Conservation (phyloP, 805 yeast genomes). For the Candida wancherniae region DNA sequence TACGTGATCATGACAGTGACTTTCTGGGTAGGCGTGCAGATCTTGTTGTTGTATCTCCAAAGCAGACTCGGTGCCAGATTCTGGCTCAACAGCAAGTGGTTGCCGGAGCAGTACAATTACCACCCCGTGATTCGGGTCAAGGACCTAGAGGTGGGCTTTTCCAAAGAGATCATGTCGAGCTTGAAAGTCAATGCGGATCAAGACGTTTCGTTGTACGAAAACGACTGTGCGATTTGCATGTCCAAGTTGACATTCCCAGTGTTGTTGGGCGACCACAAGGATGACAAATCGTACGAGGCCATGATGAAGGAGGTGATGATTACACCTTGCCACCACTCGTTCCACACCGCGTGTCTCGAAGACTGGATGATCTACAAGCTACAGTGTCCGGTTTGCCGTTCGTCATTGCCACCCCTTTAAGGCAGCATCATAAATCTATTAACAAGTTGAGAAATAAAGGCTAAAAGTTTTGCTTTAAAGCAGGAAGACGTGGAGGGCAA, state of each 20-base stretch:
- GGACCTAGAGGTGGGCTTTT: constrained; percentile 56
- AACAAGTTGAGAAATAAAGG: too few species aligned
- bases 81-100: constrained; percentile 67
- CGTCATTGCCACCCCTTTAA: constrained; percentile 70
- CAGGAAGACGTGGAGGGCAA: too few species aligned
- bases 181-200: constrained; percentile 25
- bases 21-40: constrained; percentile 59
- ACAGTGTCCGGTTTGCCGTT: constrained; percentile 92
- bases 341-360: constrained; percentile 85
- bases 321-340: constrained; percentile 88
- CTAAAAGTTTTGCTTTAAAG: too few species aligned
- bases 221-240: constrained; percentile 92
- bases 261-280: constrained; percentile 4
- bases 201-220: constrained; percentile 37
- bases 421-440: too few species aligned
- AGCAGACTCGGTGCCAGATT: constrained; percentile 72
- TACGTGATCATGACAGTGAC: constrained; percentile 42
- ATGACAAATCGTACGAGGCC: constrained; percentile 9
- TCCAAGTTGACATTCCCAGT: constrained; percentile 14
- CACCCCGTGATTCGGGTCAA: constrained; percentile 59
- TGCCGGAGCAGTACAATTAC: constrained; percentile 82
- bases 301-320: constrained; percentile 56
- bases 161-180: constrained; percentile 44
- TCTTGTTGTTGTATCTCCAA: constrained; percentile 56
- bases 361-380: constrained; percentile 90